Evolutionary conservation across 805 yeast genomes (phyloP).

Genomic region (Nakazawaea wickerhamii): DNA sequence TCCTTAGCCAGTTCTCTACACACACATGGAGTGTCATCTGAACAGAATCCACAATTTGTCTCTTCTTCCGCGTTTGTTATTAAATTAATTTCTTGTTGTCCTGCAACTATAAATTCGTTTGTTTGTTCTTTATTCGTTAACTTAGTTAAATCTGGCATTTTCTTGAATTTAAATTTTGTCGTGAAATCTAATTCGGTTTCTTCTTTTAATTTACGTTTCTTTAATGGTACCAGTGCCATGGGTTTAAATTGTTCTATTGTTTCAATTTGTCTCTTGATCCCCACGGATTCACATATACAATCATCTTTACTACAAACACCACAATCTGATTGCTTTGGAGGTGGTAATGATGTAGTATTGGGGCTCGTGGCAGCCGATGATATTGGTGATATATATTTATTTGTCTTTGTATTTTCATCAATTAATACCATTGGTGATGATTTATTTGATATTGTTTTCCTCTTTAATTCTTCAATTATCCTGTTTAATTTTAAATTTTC

Average conservation of each 20-base stretch:
- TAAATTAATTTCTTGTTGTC: conserved; percentile 17
- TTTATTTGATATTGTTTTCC: conserved; percentile 15
- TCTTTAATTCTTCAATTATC: conserved; percentile 36
- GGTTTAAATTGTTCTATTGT: conserved; percentile 39
- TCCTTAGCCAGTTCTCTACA: conserved; percentile 74
- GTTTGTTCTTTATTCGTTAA: conserved; percentile 15
- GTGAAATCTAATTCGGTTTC: conserved; percentile 56
- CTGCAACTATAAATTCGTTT: conserved; percentile 6
- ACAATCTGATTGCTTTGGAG: conserved; percentile 33
- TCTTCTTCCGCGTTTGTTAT: conserved; percentile 4
- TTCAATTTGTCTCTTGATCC: conserved; percentile 28
- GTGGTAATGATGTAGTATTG: neutral
- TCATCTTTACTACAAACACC: conserved; percentile 66
- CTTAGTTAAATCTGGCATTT: conserved; percentile 34
- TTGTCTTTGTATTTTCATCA: neutral
- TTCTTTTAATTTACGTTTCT: conserved; percentile 21
- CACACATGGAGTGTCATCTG: conserved; percentile 87
- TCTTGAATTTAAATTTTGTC: conserved; percentile 26
- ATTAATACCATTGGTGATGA: neutral
- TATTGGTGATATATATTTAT: conserved; percentile 8
- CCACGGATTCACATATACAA: conserved; percentile 57
- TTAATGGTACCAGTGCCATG: conserved; percentile 60
- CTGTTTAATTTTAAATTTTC: conserved; percentile 41
- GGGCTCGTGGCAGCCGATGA: conserved; percentile 12
- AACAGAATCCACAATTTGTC: conserved; percentile 90